A percentile compares a stretch with the other conserved stretches of the same genome.
Evolutionary conservation across 306 rosid species (phyloP).

Genomic region (Phaseolus lunatus): DNA sequence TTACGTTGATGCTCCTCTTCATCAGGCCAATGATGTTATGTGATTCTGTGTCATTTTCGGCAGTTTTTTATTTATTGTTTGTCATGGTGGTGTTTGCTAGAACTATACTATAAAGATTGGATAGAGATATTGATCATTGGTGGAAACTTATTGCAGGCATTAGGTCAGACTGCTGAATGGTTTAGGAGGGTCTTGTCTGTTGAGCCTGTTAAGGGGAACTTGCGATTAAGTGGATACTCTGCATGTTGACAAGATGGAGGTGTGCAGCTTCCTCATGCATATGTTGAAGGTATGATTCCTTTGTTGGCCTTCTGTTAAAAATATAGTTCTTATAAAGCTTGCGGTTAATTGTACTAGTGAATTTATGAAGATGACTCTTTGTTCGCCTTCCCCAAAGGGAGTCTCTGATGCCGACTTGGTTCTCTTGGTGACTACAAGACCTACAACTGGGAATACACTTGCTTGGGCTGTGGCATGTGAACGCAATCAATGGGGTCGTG

Average conservation of each 20-base stretch:
- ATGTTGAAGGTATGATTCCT: constrained; percentile 79
- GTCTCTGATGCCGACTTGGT: constrained; percentile 90
- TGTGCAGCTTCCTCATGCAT: constrained; percentile 90
- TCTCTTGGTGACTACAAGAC: constrained; percentile 97
- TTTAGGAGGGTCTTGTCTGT: constrained; percentile 91
- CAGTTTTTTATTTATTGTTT: constrained; percentile 23
- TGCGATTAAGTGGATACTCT: constrained; percentile 95
- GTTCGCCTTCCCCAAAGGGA: constrained; percentile 67
- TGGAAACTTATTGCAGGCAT: constrained; percentile 69
- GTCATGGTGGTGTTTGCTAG: constrained; percentile 16
- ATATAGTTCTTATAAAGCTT: constrained; percentile 22
- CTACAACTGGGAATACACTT: constrained; percentile 96
- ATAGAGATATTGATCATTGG: constrained; percentile 40
- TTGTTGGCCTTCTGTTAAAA: constrained; percentile 26
- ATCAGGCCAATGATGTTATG: constrained; percentile 1
- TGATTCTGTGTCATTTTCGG: constrained; percentile 17
- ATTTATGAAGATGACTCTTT: constrained; percentile 30
- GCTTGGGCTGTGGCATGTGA: constrained; percentile 99
- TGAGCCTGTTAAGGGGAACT: constrained; percentile 95
- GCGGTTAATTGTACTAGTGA: constrained; percentile 6
- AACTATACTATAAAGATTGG: constrained; percentile 29
- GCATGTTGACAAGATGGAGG: constrained; percentile 99
- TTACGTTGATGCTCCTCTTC: constrained; percentile 5
- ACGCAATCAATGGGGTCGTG: constrained; percentile 99
- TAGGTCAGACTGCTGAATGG: constrained; percentile 97